Percentiles rank a stretch among this genome's conserved stretches.
phyloP scores from a whole-genome alignment of 257 asterid species.

The Cynanchum wilfordii region DNA sequence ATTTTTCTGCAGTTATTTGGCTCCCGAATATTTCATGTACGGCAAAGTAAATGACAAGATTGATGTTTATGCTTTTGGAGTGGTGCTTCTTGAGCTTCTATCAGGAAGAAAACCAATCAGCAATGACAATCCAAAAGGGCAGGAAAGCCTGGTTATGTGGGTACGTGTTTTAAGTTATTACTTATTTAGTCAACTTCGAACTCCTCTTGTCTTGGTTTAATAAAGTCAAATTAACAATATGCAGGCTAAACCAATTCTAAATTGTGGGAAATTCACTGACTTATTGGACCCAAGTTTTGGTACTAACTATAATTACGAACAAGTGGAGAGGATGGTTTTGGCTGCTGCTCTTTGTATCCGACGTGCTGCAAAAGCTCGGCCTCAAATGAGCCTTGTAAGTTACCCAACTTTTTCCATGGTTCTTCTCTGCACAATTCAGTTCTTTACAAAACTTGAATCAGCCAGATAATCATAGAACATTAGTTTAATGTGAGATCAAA shows the following conservation, averaged over 20 bases:
- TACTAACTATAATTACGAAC: slow-evolving; percentile 47
- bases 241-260: slow-evolving; percentile 82
- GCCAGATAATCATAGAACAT: neutral
- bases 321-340: slow-evolving; percentile 73
- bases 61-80: slow-evolving; percentile 94
- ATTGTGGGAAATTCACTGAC: slow-evolving; percentile 45
- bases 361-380: slow-evolving; percentile 87
- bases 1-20: slow-evolving; percentile 61
- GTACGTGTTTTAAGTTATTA: slow-evolving; percentile 40
- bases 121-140: slow-evolving; percentile 77
- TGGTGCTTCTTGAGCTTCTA: slow-evolving; percentile 91
- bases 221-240: slow-evolving; percentile 1
- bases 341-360: slow-evolving; percentile 88
- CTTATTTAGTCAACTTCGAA: neutral
- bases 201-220: slow-evolving; percentile 4
- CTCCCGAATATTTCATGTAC: slow-evolving; percentile 97
- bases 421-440: neutral
- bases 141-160: slow-evolving; percentile 98
- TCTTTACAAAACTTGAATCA: neutral
- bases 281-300: slow-evolving; percentile 68
- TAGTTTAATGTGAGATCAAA: neutral
- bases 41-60: slow-evolving; percentile 92
- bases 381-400: slow-evolving; percentile 84
- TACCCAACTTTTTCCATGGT: neutral
- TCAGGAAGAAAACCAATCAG: slow-evolving; percentile 92